Evolutionary conservation across 257 asterid species (phyloP), one percentile per base, ranked within the genome.

Genomic region (Craterostigma plantagineum): DNA sequence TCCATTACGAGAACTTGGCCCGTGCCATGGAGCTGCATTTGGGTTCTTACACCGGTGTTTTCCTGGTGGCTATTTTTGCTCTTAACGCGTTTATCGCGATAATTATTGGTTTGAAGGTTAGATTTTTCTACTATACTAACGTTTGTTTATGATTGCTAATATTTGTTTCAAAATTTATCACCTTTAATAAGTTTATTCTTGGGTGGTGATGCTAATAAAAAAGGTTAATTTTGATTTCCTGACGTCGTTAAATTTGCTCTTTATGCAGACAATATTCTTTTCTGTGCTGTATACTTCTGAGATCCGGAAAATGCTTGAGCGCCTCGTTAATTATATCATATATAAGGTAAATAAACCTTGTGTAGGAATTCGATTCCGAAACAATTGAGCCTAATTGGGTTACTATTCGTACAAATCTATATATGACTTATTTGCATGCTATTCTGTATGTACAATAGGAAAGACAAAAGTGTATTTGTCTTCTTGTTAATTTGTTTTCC

Each of bases 221-320:
- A 35, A 36, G 45, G 27, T 23, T 23, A 42, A 16, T 37, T 37
- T 14, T 35, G 38, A 45, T 43, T 49, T 13, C 48, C 46, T 59
- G 53, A 43, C 54, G 33, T 40, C 16, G 16, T 45, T 63, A 34
- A 46, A 34, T 54, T 10, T 10, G 58, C 13, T 18, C 64, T 50
- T 41, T 54, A 43, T 67, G 77, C 91, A 85, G 96, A 81, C 77
- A 48, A 37, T 85, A 66, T 80, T 85, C 66, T 85, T 85, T 61
- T 73, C 92, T 35, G 86, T 75, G 69, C 60, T 85, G 73, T 67
- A 77, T 57, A 54, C 92, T n/a, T 70, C 92, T 27, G 96, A 85
- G 65, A 63, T 65, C 52, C 82, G 81, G 15, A 85, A 85, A 74
- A 58, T 75, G 71, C 79, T 70, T 50, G 96, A 85, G 51, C 77